Base-by-base conservation (phyloP, 345 rosid genomes). In the Eucalyptus albens region DNA sequence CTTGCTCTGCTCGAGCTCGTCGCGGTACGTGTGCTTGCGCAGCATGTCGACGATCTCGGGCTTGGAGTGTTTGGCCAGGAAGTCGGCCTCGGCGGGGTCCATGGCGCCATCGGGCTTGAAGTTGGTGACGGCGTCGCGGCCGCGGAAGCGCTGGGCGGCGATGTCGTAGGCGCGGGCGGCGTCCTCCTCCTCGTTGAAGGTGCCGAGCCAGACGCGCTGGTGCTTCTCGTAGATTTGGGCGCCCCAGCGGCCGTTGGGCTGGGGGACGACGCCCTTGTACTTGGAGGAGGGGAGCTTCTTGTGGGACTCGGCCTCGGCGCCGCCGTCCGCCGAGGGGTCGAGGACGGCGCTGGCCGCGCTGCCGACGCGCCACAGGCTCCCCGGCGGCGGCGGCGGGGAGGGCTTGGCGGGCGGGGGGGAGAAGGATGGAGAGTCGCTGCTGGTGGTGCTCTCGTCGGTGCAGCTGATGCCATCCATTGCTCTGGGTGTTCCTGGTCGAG, bases 221-320 rank as follows among this genome's bases (percentile, higher is more conserved):
- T 94, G 96, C 91, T 94, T 94, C 91, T 93, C 94, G 72, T 94
- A 94, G 87, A 94, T 94, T 44, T 94, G 95, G 40, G 95, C 95
- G 6, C 96, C 96, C 96, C 96, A 94, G 40, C 93, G 90, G 42
- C 94, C 95, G 83, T 94, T 94, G 29, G 94, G 94, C 91, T 94
- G 96, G 1, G 94, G 94, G 49, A 94, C 95, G 26, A 94, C 94
- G 6, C 96, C 96, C 87, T 94, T 94, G 89, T 91, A 93, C 88
- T 88, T 92, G 15, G 93, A 92, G 31, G 93, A 91, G 37, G 93
- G 91, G 17, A 90, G 82, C 88, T 92, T 72, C 83, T 72, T 92
- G 51, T 88, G 90, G 26, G 91, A 89, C 62, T 91, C 91, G n/a
- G 88, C 92, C 29, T 92, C 93, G 47, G 42, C 87, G 55, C 87